Evolutionary conservation across 2,329 filamentous ascomycete species (phyloP).

Genomic region (Calonectria crousiana): DNA sequence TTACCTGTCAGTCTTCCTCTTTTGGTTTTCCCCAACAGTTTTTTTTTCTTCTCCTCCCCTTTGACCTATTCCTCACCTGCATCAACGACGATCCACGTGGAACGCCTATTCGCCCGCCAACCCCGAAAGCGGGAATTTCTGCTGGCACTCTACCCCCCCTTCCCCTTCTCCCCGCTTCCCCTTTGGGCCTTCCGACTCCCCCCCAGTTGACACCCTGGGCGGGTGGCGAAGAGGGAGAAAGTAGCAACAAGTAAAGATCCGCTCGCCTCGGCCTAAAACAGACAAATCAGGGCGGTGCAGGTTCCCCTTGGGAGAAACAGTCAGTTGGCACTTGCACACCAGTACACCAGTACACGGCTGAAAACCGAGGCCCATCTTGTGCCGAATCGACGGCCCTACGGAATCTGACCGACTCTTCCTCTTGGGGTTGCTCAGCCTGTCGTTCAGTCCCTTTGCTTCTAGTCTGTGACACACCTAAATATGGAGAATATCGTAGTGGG

Average conservation of each 20-base stretch:
- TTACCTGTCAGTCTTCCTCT: neutral
- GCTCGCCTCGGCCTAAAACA: neutral
- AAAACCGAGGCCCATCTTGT: neutral
- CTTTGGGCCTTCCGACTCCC: neutral
- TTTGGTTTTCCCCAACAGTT: constrained; percentile 17
- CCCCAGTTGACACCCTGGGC: neutral
- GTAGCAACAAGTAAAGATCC: neutral
- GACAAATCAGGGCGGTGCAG: neutral
- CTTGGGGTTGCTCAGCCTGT: neutral
- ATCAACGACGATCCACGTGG: constrained; percentile 33
- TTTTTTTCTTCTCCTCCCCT: neutral
- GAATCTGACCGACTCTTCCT: neutral
- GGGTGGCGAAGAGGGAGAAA: neutral
- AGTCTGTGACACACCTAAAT: constrained; percentile 3
- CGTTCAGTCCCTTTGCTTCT: neutral
- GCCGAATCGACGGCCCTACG: neutral
- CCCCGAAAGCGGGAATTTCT: constrained; percentile 6
- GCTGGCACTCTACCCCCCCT: neutral
- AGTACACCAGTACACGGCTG: neutral
- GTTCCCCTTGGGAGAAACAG: neutral
- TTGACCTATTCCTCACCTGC: constrained; percentile 18
- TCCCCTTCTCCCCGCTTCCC: neutral
- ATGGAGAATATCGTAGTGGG: neutral
- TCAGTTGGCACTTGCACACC: neutral
- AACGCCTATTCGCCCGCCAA: constrained; percentile 33